Evolutionary conservation across 495 filamentous ascomycete species (phyloP), one percentile per base, ranked within the genome.

Genomic region (Tuber aestivum): DNA sequence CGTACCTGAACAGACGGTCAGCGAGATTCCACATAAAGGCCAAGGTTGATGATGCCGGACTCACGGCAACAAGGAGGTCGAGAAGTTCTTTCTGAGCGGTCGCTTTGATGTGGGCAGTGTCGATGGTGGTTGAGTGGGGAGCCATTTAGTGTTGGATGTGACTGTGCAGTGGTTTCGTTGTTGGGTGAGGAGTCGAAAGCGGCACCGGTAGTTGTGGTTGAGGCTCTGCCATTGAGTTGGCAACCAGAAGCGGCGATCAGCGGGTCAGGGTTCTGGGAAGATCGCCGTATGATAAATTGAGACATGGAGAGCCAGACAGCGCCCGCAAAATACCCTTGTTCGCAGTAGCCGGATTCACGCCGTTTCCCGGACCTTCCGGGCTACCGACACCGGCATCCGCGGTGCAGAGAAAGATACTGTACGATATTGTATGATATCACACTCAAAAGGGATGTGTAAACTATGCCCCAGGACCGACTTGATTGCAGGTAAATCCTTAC

Each of bases 31-130:
- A n/a, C n/a, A 79, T 78, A 45, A 80, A 77, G 73, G 76, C 78
- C 69, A 82, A 82, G 82, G 74, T 45, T 37, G n/a, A n/a, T 48
- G 56, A 69, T 48, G 75, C 42, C 50, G 12, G 87, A 93, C 93
- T 91, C 91, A 97, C 94, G 84, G 92, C 91, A 88, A 97, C 92
- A 73, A 97, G 90, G 74, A 97, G 89, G 84, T 90, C 89, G 81
- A 97, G 87, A 76, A 97, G 87, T 83, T 96, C 93, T 84, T 92
- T 94, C 72, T 93, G 90, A 81, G 92, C 91, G 84, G 92, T 93
- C 72, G 95, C 92, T 84, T 88, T 90, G 79, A 95, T 89, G 83
- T 93, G 88, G 81, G 93, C 91, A 35, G 92, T 90, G 84, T 94
- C 92, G 84, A 95, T 91, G 81, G 87, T 89, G 83, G 87, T 86